A percentile compares a stretch with the other conserved stretches of the same genome.
phyloP scores from a whole-genome alignment of 1,139 yeast genomes.

The Yarrowia galli region DNA sequence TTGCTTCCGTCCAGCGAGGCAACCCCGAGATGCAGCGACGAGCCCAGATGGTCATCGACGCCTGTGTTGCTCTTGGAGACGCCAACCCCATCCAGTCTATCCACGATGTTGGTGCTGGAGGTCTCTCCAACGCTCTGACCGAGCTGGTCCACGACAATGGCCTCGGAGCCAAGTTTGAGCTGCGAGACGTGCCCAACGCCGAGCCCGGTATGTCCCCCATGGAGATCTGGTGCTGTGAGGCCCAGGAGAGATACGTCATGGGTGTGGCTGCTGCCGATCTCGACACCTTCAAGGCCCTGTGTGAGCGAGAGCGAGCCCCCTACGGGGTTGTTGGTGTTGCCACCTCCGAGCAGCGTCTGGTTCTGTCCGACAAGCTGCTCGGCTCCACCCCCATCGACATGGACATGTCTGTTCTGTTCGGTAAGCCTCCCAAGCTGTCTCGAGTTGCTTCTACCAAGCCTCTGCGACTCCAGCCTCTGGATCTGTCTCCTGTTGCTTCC shows the following conservation, averaged over 20 bases:
- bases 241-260: conserved; percentile 96
- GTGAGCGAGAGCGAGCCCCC: conserved; percentile 96
- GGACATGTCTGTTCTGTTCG: conserved; percentile 96
- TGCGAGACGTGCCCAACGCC: conserved; percentile 85
- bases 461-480: conserved; percentile 62
- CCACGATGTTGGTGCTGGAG: conserved; percentile 99
- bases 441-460: conserved; percentile 74
- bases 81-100: conserved; percentile 91
- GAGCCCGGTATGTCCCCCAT: conserved; percentile 99
- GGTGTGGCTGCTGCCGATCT: conserved; percentile 88
- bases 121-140: conserved; percentile 94
- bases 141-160: conserved; percentile 97
- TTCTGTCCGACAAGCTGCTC: conserved; percentile 80
- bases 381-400: conserved; percentile 88
- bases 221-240: conserved; percentile 99
- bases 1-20: conserved; percentile 99
- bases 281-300: conserved; percentile 72
- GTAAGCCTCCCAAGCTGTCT: conserved; percentile 96
- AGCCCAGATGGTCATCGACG: conserved; percentile 96
- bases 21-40: conserved; percentile 99
- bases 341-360: conserved; percentile 80
- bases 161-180: conserved; percentile 90
- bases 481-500: conserved; percentile 47
- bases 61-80: conserved; percentile 84
- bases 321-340: conserved; percentile 96